Conservation (phyloP, 306 rosid genomes). For the Casuarina cunninghamiana region DNA sequence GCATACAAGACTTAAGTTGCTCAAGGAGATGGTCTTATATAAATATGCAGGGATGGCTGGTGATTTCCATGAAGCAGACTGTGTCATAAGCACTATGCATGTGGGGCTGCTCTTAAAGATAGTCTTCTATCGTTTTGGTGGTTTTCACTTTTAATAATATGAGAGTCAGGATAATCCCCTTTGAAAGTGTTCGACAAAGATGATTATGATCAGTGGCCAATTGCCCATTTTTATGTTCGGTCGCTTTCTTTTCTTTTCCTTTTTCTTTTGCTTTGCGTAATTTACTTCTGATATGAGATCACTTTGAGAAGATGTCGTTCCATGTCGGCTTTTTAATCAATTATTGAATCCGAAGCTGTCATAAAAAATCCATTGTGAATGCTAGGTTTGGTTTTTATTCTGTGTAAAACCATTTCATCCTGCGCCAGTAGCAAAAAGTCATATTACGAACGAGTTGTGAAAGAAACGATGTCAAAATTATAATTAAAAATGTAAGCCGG, state of each 20-base stretch:
- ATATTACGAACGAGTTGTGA: too few relatives aligned
- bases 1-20: slow-evolving; percentile 1
- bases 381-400: not conserved
- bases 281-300: slow-evolving; percentile 23
- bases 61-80: slow-evolving; percentile 34
- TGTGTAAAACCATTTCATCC: slow-evolving; percentile 15
- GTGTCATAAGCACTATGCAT: slow-evolving; percentile 25
- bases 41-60: slow-evolving; percentile 16
- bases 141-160: slow-evolving; percentile 28
- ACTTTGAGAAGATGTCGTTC: slow-evolving; percentile 35
- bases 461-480: not conserved
- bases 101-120: slow-evolving; percentile 42
- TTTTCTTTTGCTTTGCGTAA: slow-evolving; percentile 6
- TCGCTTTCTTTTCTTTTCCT: not conserved
- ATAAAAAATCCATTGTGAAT: not conserved
- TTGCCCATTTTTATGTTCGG: slow-evolving; percentile 17
- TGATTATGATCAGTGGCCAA: slow-evolving; percentile 30
- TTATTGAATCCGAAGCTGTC: not conserved
- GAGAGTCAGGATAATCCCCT: slow-evolving; percentile 2
- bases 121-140: slow-evolving; percentile 33
- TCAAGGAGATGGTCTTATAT: slow-evolving; percentile 13
- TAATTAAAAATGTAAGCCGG: not conserved
- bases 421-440: not conserved
- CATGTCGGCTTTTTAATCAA: slow-evolving; percentile 8
- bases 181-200: slow-evolving; percentile 36